phyloP scores from a whole-genome alignment of 352 stramenopile genomes.

The Pythium utonaiense region DNA sequence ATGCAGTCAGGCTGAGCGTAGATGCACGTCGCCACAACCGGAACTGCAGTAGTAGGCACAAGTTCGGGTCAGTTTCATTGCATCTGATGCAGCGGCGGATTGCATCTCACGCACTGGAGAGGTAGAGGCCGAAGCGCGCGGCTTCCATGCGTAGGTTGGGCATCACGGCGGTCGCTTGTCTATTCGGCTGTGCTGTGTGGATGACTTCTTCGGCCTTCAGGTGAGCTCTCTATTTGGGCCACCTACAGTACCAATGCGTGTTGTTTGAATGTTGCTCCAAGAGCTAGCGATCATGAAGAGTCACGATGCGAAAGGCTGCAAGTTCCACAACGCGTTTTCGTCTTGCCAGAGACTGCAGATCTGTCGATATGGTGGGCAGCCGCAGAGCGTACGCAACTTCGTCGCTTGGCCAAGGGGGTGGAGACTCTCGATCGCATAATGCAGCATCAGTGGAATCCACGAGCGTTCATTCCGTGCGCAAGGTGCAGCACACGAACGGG shows the following conservation, averaged over 20 bases:
- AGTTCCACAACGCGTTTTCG: background rate
- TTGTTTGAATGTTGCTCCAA: constrained; percentile 19
- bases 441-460: background rate
- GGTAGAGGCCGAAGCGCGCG: constrained; percentile 64
- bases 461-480: constrained; percentile 10
- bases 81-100: background rate
- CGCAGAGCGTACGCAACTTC: constrained; percentile 13
- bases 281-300: constrained; percentile 21
- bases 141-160: constrained; percentile 64
- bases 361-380: constrained; percentile 14
- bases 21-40: constrained; percentile 70
- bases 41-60: constrained; percentile 38
- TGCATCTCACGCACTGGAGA: constrained; percentile 46
- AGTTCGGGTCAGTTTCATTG: background rate
- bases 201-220: constrained; percentile 18
- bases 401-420: background rate
- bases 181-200: constrained; percentile 20
- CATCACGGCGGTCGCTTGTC: constrained; percentile 29
- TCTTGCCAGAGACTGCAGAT: background rate
- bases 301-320: background rate
- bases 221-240: constrained; percentile 1
- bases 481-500: constrained; percentile 8
- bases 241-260: constrained; percentile 1
- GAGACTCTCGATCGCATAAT: background rate
- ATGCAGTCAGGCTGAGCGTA: constrained; percentile 87